A percentile compares a stretch with the other conserved stretches of the same genome.
These are phyloP conservation scores for Paramecium sonneborni DNA, from an alignment of 73 alveolate species.

Conservation along the genomic window DNA sequence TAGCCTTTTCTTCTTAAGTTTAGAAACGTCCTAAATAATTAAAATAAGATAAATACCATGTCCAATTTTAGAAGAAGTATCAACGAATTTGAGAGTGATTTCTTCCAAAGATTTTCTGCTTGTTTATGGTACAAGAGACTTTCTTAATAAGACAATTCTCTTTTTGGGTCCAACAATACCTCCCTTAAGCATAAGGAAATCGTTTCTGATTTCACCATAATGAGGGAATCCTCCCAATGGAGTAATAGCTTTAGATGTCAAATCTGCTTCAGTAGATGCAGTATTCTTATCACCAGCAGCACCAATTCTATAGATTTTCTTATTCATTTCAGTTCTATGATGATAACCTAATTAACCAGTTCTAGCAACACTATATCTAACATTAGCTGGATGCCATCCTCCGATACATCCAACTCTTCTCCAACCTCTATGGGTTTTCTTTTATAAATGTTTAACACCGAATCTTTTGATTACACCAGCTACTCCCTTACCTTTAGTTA, in stretches of 20 bases:
- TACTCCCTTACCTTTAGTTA: constrained; percentile 99
- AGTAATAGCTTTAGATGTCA: constrained; percentile 97
- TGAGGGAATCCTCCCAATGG: constrained; percentile 99
- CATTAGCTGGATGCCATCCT: constrained; percentile 99
- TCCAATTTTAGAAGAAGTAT: constrained; percentile 99
- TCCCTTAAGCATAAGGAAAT: constrained; percentile 99
- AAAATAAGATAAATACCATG: constrained; percentile 84
- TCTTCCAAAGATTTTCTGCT: constrained; percentile 89
- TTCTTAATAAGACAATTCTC: constrained; percentile 98
- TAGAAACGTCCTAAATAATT: constrained; percentile 89
- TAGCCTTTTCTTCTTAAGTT: constrained; percentile 98
- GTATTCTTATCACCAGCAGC: constrained; percentile 87
- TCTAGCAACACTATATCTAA: constrained; percentile 98
- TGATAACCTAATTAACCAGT: constrained; percentile 99
- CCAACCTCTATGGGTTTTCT: constrained; percentile 99
- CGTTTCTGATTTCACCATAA: constrained; percentile 99
- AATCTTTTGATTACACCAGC: constrained; percentile 99
- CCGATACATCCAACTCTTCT: constrained; percentile 99
- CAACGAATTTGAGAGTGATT: constrained; percentile 98
- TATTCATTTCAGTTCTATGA: constrained; percentile 99
- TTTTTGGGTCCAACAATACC: constrained; percentile 98
- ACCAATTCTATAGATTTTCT: constrained; percentile 99
- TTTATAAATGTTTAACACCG: constrained; percentile 98
- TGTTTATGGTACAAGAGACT: constrained; percentile 94
- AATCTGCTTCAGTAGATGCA: constrained; percentile 99